These are phyloP conservation scores for Cydonia oblonga DNA, from an alignment of 331 rosid genomes.

Conservation along the genomic window DNA sequence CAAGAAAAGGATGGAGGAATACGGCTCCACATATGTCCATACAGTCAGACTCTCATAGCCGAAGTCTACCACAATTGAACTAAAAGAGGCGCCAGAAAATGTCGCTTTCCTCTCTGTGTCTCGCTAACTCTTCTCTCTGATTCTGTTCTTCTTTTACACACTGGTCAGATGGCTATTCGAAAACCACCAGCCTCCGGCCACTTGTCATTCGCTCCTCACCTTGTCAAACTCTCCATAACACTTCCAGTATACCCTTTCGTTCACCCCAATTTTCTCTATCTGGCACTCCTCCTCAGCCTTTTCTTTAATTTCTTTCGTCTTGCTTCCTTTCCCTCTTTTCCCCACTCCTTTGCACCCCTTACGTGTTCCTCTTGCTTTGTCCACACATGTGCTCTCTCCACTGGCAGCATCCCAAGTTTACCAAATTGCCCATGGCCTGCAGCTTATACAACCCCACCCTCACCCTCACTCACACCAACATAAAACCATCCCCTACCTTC, in stretches of 20 bases:
- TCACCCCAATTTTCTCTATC: background rate
- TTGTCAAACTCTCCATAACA: background rate
- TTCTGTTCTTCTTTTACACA: background rate
- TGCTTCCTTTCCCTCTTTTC: background rate
- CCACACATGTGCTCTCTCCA: constrained; percentile 18
- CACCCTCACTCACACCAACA: background rate
- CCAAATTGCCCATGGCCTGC: background rate
- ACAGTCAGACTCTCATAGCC: background rate
- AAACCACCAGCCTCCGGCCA: constrained; percentile 32
- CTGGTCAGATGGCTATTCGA: constrained; percentile 26
- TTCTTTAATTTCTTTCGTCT: background rate
- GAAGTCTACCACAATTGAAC: constrained; percentile 15
- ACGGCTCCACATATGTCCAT: background rate
- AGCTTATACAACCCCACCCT: constrained; percentile 5
- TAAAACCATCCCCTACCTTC: background rate
- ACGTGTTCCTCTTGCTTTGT: constrained; percentile 15
- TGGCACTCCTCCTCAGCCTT: background rate
- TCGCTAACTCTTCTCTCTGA: background rate
- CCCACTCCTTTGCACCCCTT: background rate
- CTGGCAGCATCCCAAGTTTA: constrained; percentile 8
- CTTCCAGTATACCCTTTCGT: background rate
- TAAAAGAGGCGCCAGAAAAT: background rate
- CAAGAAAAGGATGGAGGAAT: background rate
- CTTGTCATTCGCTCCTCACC: constrained; percentile 25
- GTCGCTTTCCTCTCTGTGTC: background rate